These are phyloP conservation scores for Echria macrotheca DNA, from an alignment of 495 filamentous ascomycete species.

Conservation along the genomic window DNA sequence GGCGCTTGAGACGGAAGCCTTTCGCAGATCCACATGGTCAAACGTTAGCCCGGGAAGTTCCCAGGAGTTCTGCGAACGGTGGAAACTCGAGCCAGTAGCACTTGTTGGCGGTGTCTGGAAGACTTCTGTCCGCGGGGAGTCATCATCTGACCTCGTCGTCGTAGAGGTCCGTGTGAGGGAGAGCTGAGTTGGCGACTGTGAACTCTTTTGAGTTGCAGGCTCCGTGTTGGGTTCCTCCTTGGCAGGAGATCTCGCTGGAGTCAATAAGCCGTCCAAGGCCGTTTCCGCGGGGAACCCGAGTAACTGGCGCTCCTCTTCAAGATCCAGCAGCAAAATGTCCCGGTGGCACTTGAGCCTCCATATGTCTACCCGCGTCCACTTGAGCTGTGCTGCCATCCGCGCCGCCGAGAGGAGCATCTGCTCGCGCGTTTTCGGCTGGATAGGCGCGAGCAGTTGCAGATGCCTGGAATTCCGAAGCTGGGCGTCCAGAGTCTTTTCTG, in stretches of 20 bases:
- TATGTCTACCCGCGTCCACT: constrained; percentile 89
- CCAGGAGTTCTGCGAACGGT: constrained; percentile 46
- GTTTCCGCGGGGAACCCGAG: constrained; percentile 30
- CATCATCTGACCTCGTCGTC: constrained; percentile 26
- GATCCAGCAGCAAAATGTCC: constrained; percentile 77
- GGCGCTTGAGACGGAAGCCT: constrained; percentile 38
- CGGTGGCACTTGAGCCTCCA: constrained; percentile 89
- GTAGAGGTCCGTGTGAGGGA: constrained; percentile 27
- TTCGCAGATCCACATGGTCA: constrained; percentile 28
- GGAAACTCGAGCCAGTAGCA: constrained; percentile 40
- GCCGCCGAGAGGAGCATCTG: constrained; percentile 79
- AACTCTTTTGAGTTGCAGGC: constrained; percentile 23
- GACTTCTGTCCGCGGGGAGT: constrained; percentile 34
- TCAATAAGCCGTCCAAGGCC: constrained; percentile 9
- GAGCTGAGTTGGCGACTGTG: constrained; percentile 27
- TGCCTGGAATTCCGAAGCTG: constrained; percentile 90
- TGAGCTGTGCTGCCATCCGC: constrained; percentile 79
- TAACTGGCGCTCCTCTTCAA: constrained; percentile 65
- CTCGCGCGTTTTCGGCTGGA: constrained; percentile 80
- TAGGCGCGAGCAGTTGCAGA: constrained; percentile 79
- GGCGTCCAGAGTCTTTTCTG: constrained; percentile 70
- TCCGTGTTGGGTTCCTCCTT: constrained; percentile 26
- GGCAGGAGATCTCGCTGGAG: constrained; percentile 18
- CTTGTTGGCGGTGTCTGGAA: constrained; percentile 45
- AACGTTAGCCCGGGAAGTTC: constrained; percentile 47